phyloP scores from a whole-genome alignment of 2,329 filamentous ascomycete species.

The Talaromyces funiculosus region DNA sequence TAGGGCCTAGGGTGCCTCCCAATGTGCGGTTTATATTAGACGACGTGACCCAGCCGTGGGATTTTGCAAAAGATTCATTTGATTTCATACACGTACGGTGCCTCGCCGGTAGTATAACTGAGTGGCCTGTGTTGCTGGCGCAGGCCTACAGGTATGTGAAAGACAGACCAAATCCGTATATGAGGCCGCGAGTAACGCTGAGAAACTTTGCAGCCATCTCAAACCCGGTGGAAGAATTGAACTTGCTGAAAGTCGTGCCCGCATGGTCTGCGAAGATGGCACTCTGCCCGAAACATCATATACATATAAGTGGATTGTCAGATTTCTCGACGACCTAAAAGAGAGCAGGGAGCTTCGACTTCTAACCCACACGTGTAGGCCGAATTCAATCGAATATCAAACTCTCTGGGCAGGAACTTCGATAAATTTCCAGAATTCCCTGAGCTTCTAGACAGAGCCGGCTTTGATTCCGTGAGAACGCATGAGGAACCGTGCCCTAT shows the following conservation, averaged over 20 bases:
- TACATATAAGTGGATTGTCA: constrained; percentile 14
- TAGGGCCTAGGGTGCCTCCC: constrained; percentile 21
- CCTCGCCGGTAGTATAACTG: constrained; percentile 18
- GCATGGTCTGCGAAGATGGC: constrained; percentile 24
- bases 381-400: constrained; percentile 18
- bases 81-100: constrained; percentile 28
- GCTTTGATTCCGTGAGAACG: constrained; percentile 23
- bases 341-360: neutral
- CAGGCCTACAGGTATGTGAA: constrained; percentile 18
- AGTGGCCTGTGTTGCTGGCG: constrained; percentile 20
- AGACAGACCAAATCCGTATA: neutral
- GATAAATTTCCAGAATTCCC: constrained; percentile 16
- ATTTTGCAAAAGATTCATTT: constrained; percentile 19
- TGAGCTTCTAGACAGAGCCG: constrained; percentile 19
- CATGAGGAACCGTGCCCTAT: constrained; percentile 21
- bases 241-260: constrained; percentile 19
- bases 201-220: constrained; percentile 20
- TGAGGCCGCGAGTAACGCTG: neutral
- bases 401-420: constrained; percentile 36
- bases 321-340: neutral
- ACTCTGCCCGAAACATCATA: constrained; percentile 16
- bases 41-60: constrained; percentile 25
- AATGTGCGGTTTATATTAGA: constrained; percentile 28
- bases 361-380: neutral
- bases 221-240: constrained; percentile 29